Base-by-base conservation (phyloP, 257 asterid species). In the Misopates orontium region DNA sequence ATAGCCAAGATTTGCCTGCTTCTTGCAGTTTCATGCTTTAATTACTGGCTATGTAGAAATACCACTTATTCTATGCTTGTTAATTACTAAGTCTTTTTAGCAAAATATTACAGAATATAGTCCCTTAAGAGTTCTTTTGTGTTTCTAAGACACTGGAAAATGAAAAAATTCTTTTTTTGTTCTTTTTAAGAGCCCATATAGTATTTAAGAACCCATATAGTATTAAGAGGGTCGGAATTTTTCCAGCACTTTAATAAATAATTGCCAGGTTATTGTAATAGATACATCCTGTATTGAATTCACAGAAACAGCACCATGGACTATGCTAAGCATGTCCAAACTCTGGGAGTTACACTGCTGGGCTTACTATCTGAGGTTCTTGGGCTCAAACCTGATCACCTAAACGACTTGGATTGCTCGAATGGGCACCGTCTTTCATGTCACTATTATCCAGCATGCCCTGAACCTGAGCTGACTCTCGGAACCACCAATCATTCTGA, bases 11-110 rank as follows among this genome's bases (percentile, higher is more conserved):
- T 14, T 71, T 87, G 60, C 91, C 95, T 5, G 51, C 18, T 15
- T 60, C 71, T 10, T 78, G 79, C 87, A 80, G 95, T 89, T 79
- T n/a, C n/a, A n/a, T n/a, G n/a, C n/a, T n/a, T n/a, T n/a, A n/a
- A n/a, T n/a, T n/a, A n/a, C n/a, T n/a, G n/a, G n/a, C n/a, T n/a
- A n/a, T n/a, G n/a, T n/a, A n/a, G n/a, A n/a, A n/a, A n/a, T n/a
- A n/a, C n/a, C 36, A 28, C 36, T 28, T 28, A 28, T 28, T 28
- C 36, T 3, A 28, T 28, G 3, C 36, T 2, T 28, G 36, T 28
- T 28, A 7, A 7, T 28, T 28, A 28, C 36, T 28, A 7, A 28
- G 7, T 7, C 3, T 2, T 28, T 28, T 28, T n/a, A n/a, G n/a
- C n/a, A n/a, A n/a, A n/a, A n/a, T n/a, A n/a, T n/a, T n/a, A n/a